These are phyloP conservation scores for Begonia peltatifolia DNA, from an alignment of 306 rosid species.

Conservation along the genomic window DNA sequence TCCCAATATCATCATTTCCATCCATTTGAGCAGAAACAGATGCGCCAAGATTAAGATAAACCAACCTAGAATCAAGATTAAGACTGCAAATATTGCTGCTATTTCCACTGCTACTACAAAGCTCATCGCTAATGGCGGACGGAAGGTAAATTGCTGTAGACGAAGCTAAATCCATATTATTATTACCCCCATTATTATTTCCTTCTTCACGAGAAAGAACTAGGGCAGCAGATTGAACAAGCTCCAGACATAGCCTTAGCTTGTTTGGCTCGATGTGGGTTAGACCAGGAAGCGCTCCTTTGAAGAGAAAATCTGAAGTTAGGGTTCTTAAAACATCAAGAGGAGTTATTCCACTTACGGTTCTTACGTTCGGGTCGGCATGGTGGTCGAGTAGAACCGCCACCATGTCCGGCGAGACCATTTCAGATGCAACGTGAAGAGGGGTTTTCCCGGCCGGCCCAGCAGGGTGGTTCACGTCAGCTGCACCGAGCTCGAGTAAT, in stretches of 20 bases:
- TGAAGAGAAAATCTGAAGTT: slow-evolving; percentile 93
- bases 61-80: slow-evolving; percentile 72
- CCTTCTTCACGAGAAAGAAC: slow-evolving; percentile 90
- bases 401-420: slow-evolving; percentile 98
- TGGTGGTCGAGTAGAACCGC: slow-evolving; percentile 96
- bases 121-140: slow-evolving; percentile 36
- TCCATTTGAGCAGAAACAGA: slow-evolving; percentile 30
- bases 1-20: slow-evolving; percentile 1
- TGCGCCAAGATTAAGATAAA: slow-evolving; percentile 85
- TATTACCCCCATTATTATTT: slow-evolving; percentile 5
- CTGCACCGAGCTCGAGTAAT: slow-evolving; percentile 80
- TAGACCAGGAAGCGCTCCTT: slow-evolving; percentile 94
- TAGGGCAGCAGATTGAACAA: slow-evolving; percentile 89
- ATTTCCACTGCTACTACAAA: slow-evolving; percentile 21
- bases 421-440: slow-evolving; percentile 69
- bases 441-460: slow-evolving; percentile 83
- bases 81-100: slow-evolving; percentile 36
- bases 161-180: slow-evolving; percentile 29
- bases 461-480: slow-evolving; percentile 66
- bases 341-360: slow-evolving; percentile 66
- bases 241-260: slow-evolving; percentile 76
- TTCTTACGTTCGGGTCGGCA: slow-evolving; percentile 85
- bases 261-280: slow-evolving; percentile 92
- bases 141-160: slow-evolving; percentile 48
- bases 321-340: slow-evolving; percentile 91